Conservation (phyloP, 2,329 filamentous ascomycete genomes). For the Orbilia blumenaviensis region DNA sequence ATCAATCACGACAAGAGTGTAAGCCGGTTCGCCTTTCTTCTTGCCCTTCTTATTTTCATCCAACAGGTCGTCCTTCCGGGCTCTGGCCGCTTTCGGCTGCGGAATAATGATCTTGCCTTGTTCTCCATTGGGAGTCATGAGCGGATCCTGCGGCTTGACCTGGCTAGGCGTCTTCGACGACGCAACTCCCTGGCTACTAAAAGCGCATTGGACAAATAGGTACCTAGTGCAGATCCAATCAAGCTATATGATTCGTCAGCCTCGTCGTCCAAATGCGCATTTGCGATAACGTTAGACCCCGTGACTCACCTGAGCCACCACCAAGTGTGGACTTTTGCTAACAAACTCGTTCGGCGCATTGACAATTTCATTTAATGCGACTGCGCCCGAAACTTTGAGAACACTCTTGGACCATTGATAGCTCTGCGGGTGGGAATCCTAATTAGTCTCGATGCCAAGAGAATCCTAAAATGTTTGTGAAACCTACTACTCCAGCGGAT, state of each 20-base stretch:
- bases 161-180: constrained; percentile 30
- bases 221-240: constrained; percentile 94
- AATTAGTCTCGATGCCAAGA: neutral
- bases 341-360: constrained; percentile 74
- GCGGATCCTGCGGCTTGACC: constrained; percentile 60
- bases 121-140: constrained; percentile 60
- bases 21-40: constrained; percentile 39
- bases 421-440: constrained; percentile 9
- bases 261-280: constrained; percentile 11
- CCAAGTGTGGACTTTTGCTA: constrained; percentile 57
- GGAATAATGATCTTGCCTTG: constrained; percentile 60
- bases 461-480: neutral
- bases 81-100: constrained; percentile 41
- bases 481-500: constrained; percentile 19
- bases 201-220: constrained; percentile 69
- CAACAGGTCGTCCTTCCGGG: constrained; percentile 41
- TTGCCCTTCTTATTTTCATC: constrained; percentile 32
- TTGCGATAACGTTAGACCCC: constrained; percentile 22
- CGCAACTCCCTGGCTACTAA: constrained; percentile 18
- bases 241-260: constrained; percentile 68
- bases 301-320: constrained; percentile 41
- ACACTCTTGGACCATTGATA: constrained; percentile 73
- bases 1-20: constrained; percentile 32
- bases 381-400: constrained; percentile 68
- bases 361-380: constrained; percentile 86